Conservation (phyloP, 2,329 filamentous ascomycete species). For the Colletotrichum eleusines region DNA sequence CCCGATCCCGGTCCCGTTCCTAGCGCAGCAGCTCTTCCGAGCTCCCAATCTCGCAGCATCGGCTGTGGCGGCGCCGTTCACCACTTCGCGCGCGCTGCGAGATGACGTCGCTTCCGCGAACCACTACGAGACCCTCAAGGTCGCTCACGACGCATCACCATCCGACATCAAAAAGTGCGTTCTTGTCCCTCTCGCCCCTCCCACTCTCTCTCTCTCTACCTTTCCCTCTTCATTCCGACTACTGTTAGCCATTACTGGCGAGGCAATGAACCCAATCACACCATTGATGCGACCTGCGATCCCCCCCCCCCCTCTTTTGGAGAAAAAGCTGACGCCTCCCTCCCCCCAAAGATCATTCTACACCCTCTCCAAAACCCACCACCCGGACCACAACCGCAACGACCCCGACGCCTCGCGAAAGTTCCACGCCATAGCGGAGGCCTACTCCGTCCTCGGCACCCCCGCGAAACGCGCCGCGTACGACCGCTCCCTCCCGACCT, state of each 20-base stretch:
- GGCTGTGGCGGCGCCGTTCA: constrained; percentile 43
- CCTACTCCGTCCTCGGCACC: constrained; percentile 82
- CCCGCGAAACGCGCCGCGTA: constrained; percentile 82
- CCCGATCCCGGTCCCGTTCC: not conserved
- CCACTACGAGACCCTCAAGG: constrained; percentile 85
- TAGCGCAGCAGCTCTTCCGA: constrained; percentile 11
- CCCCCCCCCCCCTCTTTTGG: too few species aligned
- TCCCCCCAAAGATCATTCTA: constrained; percentile 77
- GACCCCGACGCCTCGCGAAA: constrained; percentile 79
- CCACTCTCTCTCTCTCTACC: not conserved
- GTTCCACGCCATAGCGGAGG: constrained; percentile 87
- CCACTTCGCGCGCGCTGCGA: constrained; percentile 47
- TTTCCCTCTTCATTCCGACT: not conserved
- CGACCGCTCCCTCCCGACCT: constrained; percentile 74
- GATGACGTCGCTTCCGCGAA: constrained; percentile 59
- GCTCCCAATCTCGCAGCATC: not conserved
- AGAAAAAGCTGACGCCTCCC: not conserved
- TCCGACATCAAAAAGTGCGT: constrained; percentile 86
- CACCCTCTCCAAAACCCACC: constrained; percentile 88
- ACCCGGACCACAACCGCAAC: constrained; percentile 88
- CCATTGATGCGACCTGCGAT: not conserved
- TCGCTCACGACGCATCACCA: constrained; percentile 76
- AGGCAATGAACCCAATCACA: constrained; percentile 16
- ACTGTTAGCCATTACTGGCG: not conserved
- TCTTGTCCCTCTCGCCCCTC: not conserved